These are phyloP conservation scores for Pulveroboletus sp. DNA, from an alignment of 768 basidiomycete genomes.

Conservation along the genomic window DNA sequence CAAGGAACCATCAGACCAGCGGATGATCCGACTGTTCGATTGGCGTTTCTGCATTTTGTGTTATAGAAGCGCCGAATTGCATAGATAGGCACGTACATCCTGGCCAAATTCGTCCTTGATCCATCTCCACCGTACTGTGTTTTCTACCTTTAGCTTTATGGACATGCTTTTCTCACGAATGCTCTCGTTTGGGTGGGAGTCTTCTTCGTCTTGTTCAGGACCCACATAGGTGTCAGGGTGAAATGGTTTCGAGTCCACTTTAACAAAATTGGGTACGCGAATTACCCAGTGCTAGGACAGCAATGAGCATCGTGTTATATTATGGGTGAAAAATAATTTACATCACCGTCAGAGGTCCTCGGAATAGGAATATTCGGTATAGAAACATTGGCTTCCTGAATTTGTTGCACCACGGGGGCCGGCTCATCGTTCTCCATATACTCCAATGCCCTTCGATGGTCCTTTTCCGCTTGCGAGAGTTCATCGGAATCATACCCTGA, in stretches of 20 bases:
- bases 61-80: neutral
- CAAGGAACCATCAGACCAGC: slow-evolving; percentile 93
- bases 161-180: slow-evolving; percentile 77
- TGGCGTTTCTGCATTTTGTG: slow-evolving; percentile 56
- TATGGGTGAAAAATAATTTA: slow-evolving; percentile 36
- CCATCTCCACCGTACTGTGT: slow-evolving; percentile 97
- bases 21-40: slow-evolving; percentile 86
- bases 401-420: slow-evolving; percentile 49
- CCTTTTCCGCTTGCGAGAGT: slow-evolving; percentile 56
- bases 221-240: slow-evolving; percentile 83
- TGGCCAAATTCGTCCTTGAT: slow-evolving; percentile 66
- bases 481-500: slow-evolving; percentile 64
- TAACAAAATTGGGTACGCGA: slow-evolving; percentile 90
- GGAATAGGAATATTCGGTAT: slow-evolving; percentile 89
- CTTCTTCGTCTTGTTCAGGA: slow-evolving; percentile 73
- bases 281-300: slow-evolving; percentile 73
- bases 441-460: slow-evolving; percentile 64
- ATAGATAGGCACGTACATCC: slow-evolving; percentile 54
- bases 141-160: slow-evolving; percentile 86
- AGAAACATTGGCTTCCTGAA: slow-evolving; percentile 63
- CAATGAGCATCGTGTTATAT: slow-evolving; percentile 6
- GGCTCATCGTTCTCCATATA: slow-evolving; percentile 78
- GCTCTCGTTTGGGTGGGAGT: slow-evolving; percentile 51
- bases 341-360: slow-evolving; percentile 75
- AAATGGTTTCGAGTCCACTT: slow-evolving; percentile 85